Evolutionary conservation across 257 asterid species (phyloP), one percentile per base, ranked within the genome.

Genomic region (Leonotis leonurus): DNA sequence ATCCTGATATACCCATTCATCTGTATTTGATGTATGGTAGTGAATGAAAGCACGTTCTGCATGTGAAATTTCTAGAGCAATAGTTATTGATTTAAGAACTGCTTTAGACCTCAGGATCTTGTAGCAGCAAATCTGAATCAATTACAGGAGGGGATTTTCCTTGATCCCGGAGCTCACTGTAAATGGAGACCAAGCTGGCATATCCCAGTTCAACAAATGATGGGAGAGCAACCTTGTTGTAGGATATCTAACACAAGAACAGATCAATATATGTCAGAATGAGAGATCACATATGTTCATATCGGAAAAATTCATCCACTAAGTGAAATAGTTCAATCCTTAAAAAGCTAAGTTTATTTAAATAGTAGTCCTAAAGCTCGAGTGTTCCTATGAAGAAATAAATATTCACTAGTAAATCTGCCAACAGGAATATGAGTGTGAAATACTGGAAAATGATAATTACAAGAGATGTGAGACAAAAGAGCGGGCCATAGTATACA

Each of bases 91-190:
- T 35, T 62, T 12, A 32, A 56, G 56, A 66, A 35, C 32, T 64
- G 45, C 29, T 66, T 11, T 8, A 48, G 70, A 87, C 97, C 97
- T 89, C 83, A 5, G 97, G 95, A 78, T 83, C 76, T 65, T 76
- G 70, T 66, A 77, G 81, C 68, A 89, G 85, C 37, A 78, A 78
- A 67, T 82, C 90, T 36, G 90, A 85, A 72, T 87, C 95, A 68
- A 89, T 83, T 62, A 89, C 75, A 12, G 90, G 79, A 14, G 90
- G 92, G 39, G 84, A 57, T 33, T 75, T 80, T 72, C 97, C 95
- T 56, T 56, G 68, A 76, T 76, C 86, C 68, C 77, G 65, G 36
- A 87, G 80, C 75, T 84, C 80, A 33, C 71, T 75, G 82, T 81
- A 85, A 60, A 89, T 70, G 61, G 88, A 73, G 40, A 83, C 84